Evolutionary conservation across 257 asterid species (phyloP).

Genomic region (Haberlea rhodopensis): DNA sequence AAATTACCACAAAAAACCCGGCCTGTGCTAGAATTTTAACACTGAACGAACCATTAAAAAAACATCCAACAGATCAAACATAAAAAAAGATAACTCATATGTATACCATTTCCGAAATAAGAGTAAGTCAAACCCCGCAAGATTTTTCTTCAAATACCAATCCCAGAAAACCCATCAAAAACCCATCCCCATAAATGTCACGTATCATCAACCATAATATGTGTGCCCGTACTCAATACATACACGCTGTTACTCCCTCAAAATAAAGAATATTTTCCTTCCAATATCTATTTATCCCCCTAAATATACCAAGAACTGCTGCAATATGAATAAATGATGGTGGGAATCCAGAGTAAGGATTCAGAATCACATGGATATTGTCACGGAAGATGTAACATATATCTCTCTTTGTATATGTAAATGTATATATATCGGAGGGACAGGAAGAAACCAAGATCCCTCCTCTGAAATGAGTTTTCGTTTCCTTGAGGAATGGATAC

Average conservation of each 20-base stretch:
- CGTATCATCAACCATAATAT: slow-evolving; percentile 8
- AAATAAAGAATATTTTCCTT: neutral
- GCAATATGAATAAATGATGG: slow-evolving; percentile 9
- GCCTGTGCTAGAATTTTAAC: no score
- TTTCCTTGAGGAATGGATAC: slow-evolving; percentile 2
- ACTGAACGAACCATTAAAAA: neutral
- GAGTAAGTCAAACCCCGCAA: slow-evolving; percentile 37
- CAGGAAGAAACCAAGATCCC: slow-evolving; percentile 34
- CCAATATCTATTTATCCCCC: neutral
- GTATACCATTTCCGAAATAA: slow-evolving; percentile 33
- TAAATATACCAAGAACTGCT: neutral
- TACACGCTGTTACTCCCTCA: slow-evolving; percentile 13
- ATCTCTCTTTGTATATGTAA: slow-evolving; percentile 17
- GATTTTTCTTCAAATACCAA: slow-evolving; percentile 26
- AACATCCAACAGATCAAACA: neutral
- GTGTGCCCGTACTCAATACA: slow-evolving; percentile 11
- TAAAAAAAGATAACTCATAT: neutral
- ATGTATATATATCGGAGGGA: slow-evolving; percentile 22
- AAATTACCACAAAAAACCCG: no score
- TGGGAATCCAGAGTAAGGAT: slow-evolving; percentile 18
- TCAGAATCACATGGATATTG: slow-evolving; percentile 23
- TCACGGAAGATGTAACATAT: slow-evolving; percentile 23
- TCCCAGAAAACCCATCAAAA: slow-evolving; percentile 29
- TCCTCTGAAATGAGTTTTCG: slow-evolving; percentile 25
- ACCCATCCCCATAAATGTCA: slow-evolving; percentile 17